phyloP scores from a whole-genome alignment of 1,139 yeast genomes.

The Pichia sp. region DNA sequence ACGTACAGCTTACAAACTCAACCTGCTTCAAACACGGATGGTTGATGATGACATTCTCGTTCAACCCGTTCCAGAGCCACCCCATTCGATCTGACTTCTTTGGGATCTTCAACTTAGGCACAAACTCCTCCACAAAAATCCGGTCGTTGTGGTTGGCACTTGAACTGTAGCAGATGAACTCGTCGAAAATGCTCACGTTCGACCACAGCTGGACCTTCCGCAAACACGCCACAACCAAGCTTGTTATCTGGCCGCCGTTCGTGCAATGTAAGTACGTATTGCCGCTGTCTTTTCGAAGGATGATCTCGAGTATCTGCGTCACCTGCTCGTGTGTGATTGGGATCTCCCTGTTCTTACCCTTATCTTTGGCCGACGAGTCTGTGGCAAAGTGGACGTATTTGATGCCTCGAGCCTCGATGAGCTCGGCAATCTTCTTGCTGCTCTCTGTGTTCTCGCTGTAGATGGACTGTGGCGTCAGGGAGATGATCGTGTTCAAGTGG shows the following conservation, averaged over 20 bases:
- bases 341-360: slow-evolving; percentile 73
- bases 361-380: slow-evolving; percentile 47
- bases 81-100: slow-evolving; percentile 41
- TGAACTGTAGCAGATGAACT: slow-evolving; percentile 74
- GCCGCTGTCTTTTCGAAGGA: slow-evolving; percentile 54
- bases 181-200: slow-evolving; percentile 79
- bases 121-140: slow-evolving; percentile 74
- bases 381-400: slow-evolving; percentile 61
- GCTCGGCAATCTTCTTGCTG: slow-evolving; percentile 42
- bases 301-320: slow-evolving; percentile 51
- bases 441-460: slow-evolving; percentile 29
- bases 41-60: slow-evolving; percentile 42
- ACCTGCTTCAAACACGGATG: slow-evolving; percentile 33
- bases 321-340: slow-evolving; percentile 69
- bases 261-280: slow-evolving; percentile 84
- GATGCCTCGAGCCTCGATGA: slow-evolving; percentile 47
- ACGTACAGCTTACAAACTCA: slow-evolving; percentile 3
- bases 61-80: slow-evolving; percentile 78
- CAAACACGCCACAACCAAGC: slow-evolving; percentile 78
- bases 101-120: slow-evolving; percentile 56
- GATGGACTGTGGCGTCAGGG: slow-evolving; percentile 75
- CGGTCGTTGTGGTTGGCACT: slow-evolving; percentile 80
- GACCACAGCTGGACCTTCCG: slow-evolving; percentile 87
- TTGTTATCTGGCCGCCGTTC: slow-evolving; percentile 85
- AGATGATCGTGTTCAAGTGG: slow-evolving; percentile 64